Base-by-base conservation (phyloP, 345 rosid genomes). In the Geranium brycei region DNA sequence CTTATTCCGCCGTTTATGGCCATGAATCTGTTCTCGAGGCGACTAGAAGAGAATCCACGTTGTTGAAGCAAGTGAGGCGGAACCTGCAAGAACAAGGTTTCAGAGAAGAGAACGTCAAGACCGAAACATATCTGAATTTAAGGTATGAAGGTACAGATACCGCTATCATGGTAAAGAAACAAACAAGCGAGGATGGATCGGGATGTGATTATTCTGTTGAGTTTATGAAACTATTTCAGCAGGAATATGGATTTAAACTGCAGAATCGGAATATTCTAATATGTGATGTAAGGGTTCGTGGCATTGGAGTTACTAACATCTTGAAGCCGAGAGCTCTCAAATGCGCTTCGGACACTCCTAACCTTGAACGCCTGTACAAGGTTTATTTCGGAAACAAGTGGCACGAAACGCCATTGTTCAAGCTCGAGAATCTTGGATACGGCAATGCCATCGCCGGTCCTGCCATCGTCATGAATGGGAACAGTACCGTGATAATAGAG, bases 91-190 rank as follows among this genome's bases (percentile, higher is more conserved):
- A 77, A 73, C 97, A 90, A 71, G 97, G 97, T 0, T 93, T 93
- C 65, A 75, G 68, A 72, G 85, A 76, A 69, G 87, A 72, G 53
- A 81, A 83, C 74, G 85, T 86, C 72, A 67, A 79, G 61, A 77
- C 87, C 2, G 96, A 93, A 79, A 81, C 91, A 14, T 90, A 81
- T 73, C 69, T 90, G 71, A 89, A 93, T 75, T 64, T 93, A 70
- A 83, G 99, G 74, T 89, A 93, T 62, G 96, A 90, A 57, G 99
- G 97, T 66, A 93, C 96, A n/a, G 97, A 93, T 73, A 93, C 99
- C 31, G 80, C 96, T 31, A 93, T 93, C 77, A 93, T 93, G 99
- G 99, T 93, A 23, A 86, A 84, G 78, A 78, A 79, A 67, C 72
- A 18, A 47, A 61, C 68, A 58, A 70, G 71, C 62, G 83, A 66